Evolutionary conservation across 352 stramenopile species (phyloP).

Genomic region (Achlya hypogyna): DNA sequence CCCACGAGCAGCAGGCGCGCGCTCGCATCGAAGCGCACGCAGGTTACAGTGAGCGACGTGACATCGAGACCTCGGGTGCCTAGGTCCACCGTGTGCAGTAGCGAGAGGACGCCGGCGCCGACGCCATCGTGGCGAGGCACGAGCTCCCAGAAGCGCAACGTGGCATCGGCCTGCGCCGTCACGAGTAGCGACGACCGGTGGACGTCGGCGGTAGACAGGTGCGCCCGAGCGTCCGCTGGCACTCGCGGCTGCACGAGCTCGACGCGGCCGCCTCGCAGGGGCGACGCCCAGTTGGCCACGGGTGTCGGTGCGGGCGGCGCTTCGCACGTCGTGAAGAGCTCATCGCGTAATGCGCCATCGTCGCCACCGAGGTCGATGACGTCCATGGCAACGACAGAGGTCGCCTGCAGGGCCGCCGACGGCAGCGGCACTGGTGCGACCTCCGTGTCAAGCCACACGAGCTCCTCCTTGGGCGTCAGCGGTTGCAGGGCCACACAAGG

Average conservation of each 20-base stretch:
- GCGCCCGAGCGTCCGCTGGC: constrained; percentile 19
- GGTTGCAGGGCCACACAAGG: constrained; percentile 47
- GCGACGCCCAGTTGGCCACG: constrained; percentile 32
- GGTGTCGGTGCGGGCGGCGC: neutral
- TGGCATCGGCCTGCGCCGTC: constrained; percentile 39
- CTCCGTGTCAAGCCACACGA: constrained; percentile 37
- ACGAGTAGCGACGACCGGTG: constrained; percentile 44
- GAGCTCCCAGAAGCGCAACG: constrained; percentile 55
- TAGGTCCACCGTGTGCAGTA: constrained; percentile 47
- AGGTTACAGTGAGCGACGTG: constrained; percentile 31
- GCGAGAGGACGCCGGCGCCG: constrained; percentile 43
- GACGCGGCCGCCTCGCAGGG: constrained; percentile 52
- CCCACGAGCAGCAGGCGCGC: constrained; percentile 40
- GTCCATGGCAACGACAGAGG: neutral
- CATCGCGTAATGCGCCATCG: constrained; percentile 11
- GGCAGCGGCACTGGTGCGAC: neutral
- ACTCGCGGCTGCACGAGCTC: constrained; percentile 43
- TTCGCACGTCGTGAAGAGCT: constrained; percentile 5
- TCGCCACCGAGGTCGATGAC: neutral
- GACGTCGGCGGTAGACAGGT: constrained; percentile 23
- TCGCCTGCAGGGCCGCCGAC: neutral
- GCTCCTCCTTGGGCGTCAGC: constrained; percentile 55
- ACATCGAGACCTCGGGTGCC: constrained; percentile 28
- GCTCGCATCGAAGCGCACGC: constrained; percentile 36
- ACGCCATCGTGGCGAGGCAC: constrained; percentile 33